These are phyloP conservation scores for Penicillium hesseltinei DNA, from an alignment of 2,329 filamentous ascomycete genomes.

Conservation along the genomic window DNA sequence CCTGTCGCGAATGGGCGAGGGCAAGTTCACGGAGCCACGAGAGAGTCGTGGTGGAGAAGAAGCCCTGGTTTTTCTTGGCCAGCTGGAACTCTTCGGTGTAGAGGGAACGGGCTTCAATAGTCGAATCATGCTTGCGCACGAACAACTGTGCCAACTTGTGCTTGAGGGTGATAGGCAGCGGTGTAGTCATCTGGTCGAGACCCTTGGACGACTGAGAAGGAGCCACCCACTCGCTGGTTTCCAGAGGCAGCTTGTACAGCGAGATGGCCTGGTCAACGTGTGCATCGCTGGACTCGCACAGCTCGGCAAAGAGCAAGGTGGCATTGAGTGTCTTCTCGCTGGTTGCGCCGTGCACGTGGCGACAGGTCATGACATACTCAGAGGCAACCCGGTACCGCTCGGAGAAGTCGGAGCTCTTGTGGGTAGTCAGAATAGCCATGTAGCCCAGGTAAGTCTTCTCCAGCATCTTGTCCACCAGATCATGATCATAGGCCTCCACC, in stretches of 20 bases:
- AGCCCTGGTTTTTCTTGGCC: slow-evolving; percentile 45
- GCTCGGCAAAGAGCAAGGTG: slow-evolving; percentile 42
- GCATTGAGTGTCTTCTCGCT: slow-evolving; percentile 40
- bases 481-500: slow-evolving; percentile 39
- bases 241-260: slow-evolving; percentile 50
- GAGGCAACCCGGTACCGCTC: slow-evolving; percentile 49
- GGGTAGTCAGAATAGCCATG: slow-evolving; percentile 47
- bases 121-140: slow-evolving; percentile 40
- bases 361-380: slow-evolving; percentile 50
- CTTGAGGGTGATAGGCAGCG: slow-evolving; percentile 48
- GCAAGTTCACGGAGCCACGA: slow-evolving; percentile 46
- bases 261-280: slow-evolving; percentile 47
- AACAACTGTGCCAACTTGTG: slow-evolving; percentile 53
- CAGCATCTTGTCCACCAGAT: slow-evolving; percentile 40
- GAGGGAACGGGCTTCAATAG: slow-evolving; percentile 40
- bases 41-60: slow-evolving; percentile 49
- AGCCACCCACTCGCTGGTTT: slow-evolving; percentile 38
- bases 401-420: slow-evolving; percentile 41
- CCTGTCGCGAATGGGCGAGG: slow-evolving; percentile 42
- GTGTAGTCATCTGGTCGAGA: slow-evolving; percentile 36
- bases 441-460: slow-evolving; percentile 51
- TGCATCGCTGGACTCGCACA: slow-evolving; percentile 48
- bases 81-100: slow-evolving; percentile 47
- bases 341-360: slow-evolving; percentile 38
- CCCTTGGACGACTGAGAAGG: slow-evolving; percentile 29